Evolutionary conservation across 2,329 filamentous ascomycete genomes (phyloP), one percentile per base, ranked within the genome.

Genomic region (Albifimbria verrucaria): DNA sequence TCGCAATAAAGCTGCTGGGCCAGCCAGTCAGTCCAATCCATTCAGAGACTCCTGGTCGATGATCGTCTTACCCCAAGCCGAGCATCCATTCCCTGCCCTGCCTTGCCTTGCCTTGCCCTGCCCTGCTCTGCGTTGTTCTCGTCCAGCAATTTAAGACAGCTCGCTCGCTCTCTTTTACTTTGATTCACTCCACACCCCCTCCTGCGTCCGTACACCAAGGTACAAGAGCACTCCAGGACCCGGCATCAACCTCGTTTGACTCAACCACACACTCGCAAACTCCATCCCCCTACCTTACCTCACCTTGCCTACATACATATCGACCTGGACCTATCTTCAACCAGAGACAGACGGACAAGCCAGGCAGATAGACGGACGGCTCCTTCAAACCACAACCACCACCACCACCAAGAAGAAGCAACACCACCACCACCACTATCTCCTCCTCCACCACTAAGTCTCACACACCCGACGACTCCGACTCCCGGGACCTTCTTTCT

Each of bases 111-210:
- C 51, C 52, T 50, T 43, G 52, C 52, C 45, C 47, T 52, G 54
- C 60, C 50, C 52, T 57, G 58, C 55, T 60, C 55, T 64, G 61
- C 61, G 53, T 50, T 51, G 52, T 54, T 23, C 61, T 60, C 59
- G 55, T 53, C 53, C 52, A 58, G 54, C 60, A 17, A 39, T 12
- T 39, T 39, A 39, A 39, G 32, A n/a, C 32, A 39, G 18, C 32
- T 39, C 32, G 32, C 32, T 12, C 32, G 4, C 12, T 15, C 32
- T n/a, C 15, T 39, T 39, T 39, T 39, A 39, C 32, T 39, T 39
- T 39, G 32, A 39, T 39, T 39, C 32, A 12, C 15, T 39, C 32
- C 32, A 39, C 32, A n/a, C 32, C 32, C 32, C 32, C 18, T n/a
- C 15, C 32, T 15, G n/a, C n/a, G n/a, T n/a, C 32, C 32, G 32